Conservation (phyloP, 768 basidiomycete species). For the Candolleomyces aberdarensis region DNA sequence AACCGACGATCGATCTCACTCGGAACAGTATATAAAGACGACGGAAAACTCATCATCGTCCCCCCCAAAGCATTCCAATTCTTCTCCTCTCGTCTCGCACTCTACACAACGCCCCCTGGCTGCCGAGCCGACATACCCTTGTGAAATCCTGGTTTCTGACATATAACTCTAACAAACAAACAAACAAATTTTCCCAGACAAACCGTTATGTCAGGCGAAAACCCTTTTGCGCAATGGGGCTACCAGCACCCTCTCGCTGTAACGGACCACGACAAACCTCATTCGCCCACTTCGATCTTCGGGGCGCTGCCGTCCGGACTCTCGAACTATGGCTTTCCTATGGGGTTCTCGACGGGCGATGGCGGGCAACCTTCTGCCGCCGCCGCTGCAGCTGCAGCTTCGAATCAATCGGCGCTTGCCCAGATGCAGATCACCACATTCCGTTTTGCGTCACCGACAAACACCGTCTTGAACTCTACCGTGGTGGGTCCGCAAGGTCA, state of each 20-base stretch:
- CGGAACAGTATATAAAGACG: not conserved
- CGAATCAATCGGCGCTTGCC: not conserved
- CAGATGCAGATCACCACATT: constrained; percentile 9
- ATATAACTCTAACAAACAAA: too few species aligned
- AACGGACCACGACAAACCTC: constrained; percentile 41
- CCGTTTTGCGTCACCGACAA: constrained; percentile 3
- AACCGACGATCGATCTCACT: not conserved
- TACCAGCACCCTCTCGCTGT: constrained; percentile 56
- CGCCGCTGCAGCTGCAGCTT: not conserved
- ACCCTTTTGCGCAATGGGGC: constrained; percentile 34
- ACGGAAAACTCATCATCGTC: not conserved
- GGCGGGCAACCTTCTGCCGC: not conserved
- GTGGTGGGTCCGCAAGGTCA: constrained; percentile 3
- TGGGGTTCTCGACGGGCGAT: not conserved
- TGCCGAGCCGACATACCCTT: too few species aligned
- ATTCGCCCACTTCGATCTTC: constrained; percentile 46
- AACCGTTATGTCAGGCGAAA: constrained; percentile 6
- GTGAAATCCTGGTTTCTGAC: too few species aligned
- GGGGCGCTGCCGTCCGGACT: constrained; percentile 11
- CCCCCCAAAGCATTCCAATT: not conserved
- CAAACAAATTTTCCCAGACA: not conserved
- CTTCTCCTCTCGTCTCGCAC: not conserved
- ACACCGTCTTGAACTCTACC: constrained; percentile 4
- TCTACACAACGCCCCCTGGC: not conserved
- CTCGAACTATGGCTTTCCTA: constrained; percentile 7